Evolutionary conservation across 2,329 filamentous ascomycete species (phyloP).

Genomic region (Orbilia oligospora): DNA sequence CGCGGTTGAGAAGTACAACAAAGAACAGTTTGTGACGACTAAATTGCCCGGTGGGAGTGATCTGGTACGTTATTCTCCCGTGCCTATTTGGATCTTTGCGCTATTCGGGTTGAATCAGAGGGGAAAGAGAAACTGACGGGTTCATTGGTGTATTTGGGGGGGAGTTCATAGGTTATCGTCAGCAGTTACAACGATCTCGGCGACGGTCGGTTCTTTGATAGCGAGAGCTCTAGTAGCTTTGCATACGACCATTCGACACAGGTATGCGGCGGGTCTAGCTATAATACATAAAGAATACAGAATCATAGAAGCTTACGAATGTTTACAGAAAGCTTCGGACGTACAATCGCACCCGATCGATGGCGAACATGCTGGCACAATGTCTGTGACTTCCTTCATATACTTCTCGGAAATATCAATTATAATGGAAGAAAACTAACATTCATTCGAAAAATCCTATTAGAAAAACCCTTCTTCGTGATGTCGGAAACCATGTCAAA

Average conservation of each 20-base stretch:
- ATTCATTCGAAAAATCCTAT: neutral
- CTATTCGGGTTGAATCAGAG: neutral
- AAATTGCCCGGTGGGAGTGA: constrained; percentile 90
- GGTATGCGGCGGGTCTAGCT: constrained; percentile 67
- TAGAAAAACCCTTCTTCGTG: constrained; percentile 87
- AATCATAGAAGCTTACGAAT: constrained; percentile 6
- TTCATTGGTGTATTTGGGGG: neutral
- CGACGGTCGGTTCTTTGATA: constrained; percentile 88
- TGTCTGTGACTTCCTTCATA: constrained; percentile 71
- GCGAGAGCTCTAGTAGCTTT: constrained; percentile 89
- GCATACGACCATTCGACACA: constrained; percentile 86
- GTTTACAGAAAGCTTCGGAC: constrained; percentile 79
- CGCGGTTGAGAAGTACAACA: constrained; percentile 94
- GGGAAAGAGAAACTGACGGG: constrained; percentile 9
- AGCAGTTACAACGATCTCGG: constrained; percentile 88
- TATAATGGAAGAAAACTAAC: too few relatives aligned
- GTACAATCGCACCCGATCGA: constrained; percentile 85
- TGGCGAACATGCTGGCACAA: constrained; percentile 80
- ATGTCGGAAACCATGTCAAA: constrained; percentile 79
- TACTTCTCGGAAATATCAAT: neutral
- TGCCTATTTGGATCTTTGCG: neutral
- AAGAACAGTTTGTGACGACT: constrained; percentile 89
- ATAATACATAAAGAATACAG: neutral
- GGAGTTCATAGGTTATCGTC: constrained; percentile 76
- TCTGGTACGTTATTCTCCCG: constrained; percentile 71